Evolutionary conservation across 192 early-diverging fungal species (phyloP), one percentile per base, ranked within the genome.

Genomic region (Coemansia sp.): DNA sequence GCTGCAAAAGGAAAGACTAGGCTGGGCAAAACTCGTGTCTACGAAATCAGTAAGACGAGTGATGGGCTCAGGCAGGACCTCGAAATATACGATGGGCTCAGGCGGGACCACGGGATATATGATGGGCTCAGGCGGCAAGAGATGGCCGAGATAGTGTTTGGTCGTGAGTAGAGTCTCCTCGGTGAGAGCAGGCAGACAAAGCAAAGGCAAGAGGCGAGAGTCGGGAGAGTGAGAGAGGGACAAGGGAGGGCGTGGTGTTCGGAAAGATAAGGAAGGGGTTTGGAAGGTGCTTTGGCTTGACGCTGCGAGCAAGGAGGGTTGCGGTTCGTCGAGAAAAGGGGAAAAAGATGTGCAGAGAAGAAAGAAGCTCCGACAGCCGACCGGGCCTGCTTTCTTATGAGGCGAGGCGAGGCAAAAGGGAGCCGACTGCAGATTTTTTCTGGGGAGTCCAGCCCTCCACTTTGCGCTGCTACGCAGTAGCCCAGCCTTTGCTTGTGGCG

Each of bases 201-300:
- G 57, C 35, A 39, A 39, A 39, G 19, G 38, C 19, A 58, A 39
- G 57, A 57, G 66, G 38, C 61, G 57, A 47, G 17, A 53, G 22
- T 37, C 24, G 47, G 49, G 62, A 57, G 57, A 51, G 48, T 35
- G 35, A 51, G 19, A 41, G 62, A 43, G 39, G 51, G 51, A 52
- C 48, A 52, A 58, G 38, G 62, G 50, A 62, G 61, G 47, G 52
- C 49, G 62, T 60, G 61, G 72, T 57, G 27, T 22, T 55, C 54
- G 57, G 62, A 48, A 32, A 17, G 55, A 59, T 29, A 63, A 50
- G 67, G 35, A 56, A 39, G 56, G 67, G 23, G 50, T 66, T 55
- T 53, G 61, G 59, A 51, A 64, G 62, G 72, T 68, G 72, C 72
- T 65, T 67, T 74, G 72, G 72, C 73, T 64, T 59, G 64, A 56